phyloP scores from a whole-genome alignment of 805 yeast genomes.

The Metschnikowia continentalis region DNA sequence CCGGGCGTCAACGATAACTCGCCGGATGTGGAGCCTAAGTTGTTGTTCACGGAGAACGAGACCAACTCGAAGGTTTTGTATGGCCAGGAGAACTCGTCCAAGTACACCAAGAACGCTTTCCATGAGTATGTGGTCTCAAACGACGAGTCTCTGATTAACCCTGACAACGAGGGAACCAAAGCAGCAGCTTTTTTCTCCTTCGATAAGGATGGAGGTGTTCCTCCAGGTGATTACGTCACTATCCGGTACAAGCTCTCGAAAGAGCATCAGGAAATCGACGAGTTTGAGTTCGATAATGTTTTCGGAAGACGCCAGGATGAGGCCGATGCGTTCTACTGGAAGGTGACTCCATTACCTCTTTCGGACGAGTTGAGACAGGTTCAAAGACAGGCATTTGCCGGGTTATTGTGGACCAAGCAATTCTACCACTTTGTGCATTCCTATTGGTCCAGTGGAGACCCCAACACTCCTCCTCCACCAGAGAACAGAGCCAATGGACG shows the following conservation, averaged over 20 bases:
- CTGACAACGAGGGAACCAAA: slow-evolving; percentile 71
- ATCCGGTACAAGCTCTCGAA: slow-evolving; percentile 69
- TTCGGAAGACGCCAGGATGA: slow-evolving; percentile 74
- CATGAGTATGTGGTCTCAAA: slow-evolving; percentile 75
- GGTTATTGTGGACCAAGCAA: slow-evolving; percentile 90
- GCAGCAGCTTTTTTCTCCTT: slow-evolving; percentile 81
- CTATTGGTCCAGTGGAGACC: slow-evolving; percentile 87
- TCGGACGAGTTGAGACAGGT: slow-evolving; percentile 74
- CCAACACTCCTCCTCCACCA: slow-evolving; percentile 68
- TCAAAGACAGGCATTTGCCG: slow-evolving; percentile 93
- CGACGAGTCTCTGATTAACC: slow-evolving; percentile 60
- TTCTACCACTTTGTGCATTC: slow-evolving; percentile 81
- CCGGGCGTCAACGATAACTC: slow-evolving; percentile 62
- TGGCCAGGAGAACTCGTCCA: slow-evolving; percentile 52
- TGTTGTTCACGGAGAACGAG: slow-evolving; percentile 86
- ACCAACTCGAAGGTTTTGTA: slow-evolving; percentile 71
- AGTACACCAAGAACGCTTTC: slow-evolving; percentile 83
- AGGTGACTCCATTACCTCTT: slow-evolving; percentile 79
- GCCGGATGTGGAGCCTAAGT: slow-evolving; percentile 68
- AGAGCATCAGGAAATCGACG: slow-evolving; percentile 50
- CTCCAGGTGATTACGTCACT: slow-evolving; percentile 83
- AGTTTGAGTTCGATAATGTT: slow-evolving; percentile 64
- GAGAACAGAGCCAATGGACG: slow-evolving; percentile 80
- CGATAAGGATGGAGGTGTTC: slow-evolving; percentile 72
- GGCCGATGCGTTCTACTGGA: slow-evolving; percentile 91